phyloP scores from a whole-genome alignment of 352 stramenopile species.

The Saprolegnia diclina region DNA sequence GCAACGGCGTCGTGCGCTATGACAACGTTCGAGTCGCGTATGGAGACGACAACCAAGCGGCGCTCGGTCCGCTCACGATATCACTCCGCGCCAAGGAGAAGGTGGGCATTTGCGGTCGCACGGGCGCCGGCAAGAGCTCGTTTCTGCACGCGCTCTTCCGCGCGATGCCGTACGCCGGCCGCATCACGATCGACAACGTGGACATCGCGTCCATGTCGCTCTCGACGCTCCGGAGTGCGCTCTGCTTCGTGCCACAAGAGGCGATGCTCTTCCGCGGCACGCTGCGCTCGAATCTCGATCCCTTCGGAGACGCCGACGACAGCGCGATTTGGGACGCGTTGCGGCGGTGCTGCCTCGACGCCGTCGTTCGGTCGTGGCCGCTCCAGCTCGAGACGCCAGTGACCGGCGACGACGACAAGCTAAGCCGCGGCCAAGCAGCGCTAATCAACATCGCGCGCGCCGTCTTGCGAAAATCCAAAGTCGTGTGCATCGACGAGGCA shows the following conservation, averaged over 20 bases:
- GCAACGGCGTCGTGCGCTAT: conserved; percentile 46
- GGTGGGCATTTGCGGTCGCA: conserved; percentile 83
- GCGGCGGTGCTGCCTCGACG: conserved; percentile 42
- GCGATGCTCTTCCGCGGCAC: conserved; percentile 75
- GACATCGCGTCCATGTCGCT: conserved; percentile 56
- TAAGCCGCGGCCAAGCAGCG: conserved; percentile 71
- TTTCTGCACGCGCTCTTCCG: conserved; percentile 80
- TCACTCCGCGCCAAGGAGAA: conserved; percentile 48
- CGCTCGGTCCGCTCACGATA: conserved; percentile 47
- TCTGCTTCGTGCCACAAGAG: conserved; percentile 84
- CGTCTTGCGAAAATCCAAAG: conserved; percentile 83
- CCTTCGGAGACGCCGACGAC: conserved; percentile 35
- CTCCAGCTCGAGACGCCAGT: conserved; percentile 47
- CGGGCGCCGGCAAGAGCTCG: conserved; percentile 87
- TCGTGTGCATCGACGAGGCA: conserved; percentile 91
- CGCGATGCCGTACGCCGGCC: conserved; percentile 46
- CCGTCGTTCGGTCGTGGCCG: conserved; percentile 38
- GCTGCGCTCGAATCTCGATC: conserved; percentile 83
- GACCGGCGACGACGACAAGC: conserved; percentile 38
- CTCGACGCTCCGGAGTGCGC: conserved; percentile 44
- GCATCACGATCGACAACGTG: conserved; percentile 69
- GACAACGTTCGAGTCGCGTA: conserved; percentile 51
- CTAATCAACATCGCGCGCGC: conserved; percentile 69
- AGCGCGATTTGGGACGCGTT: conserved; percentile 56
- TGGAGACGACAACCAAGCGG: conserved; percentile 7